phyloP scores from a whole-genome alignment of 345 rosid species.

The Camelina neglecta region DNA sequence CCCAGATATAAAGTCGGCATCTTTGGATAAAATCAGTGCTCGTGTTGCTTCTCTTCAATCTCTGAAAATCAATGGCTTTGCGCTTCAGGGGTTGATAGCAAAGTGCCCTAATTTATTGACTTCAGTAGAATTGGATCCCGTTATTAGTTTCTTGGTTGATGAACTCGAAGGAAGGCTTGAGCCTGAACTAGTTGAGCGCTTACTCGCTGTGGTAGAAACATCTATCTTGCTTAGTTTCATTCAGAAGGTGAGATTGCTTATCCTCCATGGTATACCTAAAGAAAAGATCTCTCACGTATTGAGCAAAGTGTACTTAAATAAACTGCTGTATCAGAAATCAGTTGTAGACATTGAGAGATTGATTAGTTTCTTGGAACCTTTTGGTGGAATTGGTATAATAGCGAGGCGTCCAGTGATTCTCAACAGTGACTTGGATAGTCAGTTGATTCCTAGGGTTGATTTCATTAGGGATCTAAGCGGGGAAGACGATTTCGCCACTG shows the following conservation, averaged over 20 bases:
- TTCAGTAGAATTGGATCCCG: constrained; percentile 55
- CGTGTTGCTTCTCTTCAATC: constrained; percentile 56
- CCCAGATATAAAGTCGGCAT: constrained; percentile 45
- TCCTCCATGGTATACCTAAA: constrained; percentile 53
- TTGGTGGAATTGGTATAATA: constrained; percentile 62
- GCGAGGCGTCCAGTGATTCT: constrained; percentile 64
- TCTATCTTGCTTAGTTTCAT: constrained; percentile 60
- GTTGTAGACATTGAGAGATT: constrained; percentile 64
- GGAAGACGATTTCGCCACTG: constrained; percentile 64
- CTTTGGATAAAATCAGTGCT: constrained; percentile 48
- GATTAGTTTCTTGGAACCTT: constrained; percentile 58
- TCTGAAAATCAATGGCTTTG: constrained; percentile 53
- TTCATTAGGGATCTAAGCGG: constrained; percentile 67
- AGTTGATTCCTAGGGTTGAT: constrained; percentile 65
- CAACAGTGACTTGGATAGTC: constrained; percentile 64
- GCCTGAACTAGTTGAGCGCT: constrained; percentile 56
- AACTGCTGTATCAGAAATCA: constrained; percentile 62
- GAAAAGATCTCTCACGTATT: constrained; percentile 64
- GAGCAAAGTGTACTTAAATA: constrained; percentile 63
- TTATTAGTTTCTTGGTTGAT: constrained; percentile 50
- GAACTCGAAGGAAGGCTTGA: constrained; percentile 58
- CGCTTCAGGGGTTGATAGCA: constrained; percentile 55
- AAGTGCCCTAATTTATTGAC: constrained; percentile 57
- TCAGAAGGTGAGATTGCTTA: constrained; percentile 58
- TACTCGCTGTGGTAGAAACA: constrained; percentile 50